Evolutionary conservation across 192 early-diverging fungal genomes (phyloP), one percentile per base, ranked within the genome.

Genomic region (Gryganskiella cystojenkinii): DNA sequence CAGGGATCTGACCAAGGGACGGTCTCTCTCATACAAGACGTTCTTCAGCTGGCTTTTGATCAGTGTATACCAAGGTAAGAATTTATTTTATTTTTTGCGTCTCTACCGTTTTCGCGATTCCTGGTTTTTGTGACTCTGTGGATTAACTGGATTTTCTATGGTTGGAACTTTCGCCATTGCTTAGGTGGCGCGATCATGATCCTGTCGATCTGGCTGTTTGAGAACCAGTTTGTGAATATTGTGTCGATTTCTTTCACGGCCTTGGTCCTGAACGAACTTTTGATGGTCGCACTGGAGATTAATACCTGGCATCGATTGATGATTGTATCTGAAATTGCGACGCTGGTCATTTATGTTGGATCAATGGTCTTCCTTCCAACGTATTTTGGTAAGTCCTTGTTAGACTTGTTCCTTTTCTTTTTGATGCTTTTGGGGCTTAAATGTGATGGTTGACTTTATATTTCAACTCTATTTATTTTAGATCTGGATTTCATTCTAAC

Each of bases 281-380:
- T 98, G 40, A 98, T 98, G 97, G 97, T 98, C 7, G 94, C 95
- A 1, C 64, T 97, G 56, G 95, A 96, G 76, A 96, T 98, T 34
- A 88, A 91, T 60, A 97, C 94, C 11, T 98, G 96, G 96, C 97
- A 98, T 75, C 84, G 86, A 9, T 85, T 90, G 63, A 98, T 98
- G 95, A 82, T 96, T 37, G 88, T 92, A 64, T 91, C 93, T 2
- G 92, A 95, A 69, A 66, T 98, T 24, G 84, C 88, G 3, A 96
- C 95, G 10, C 80, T 96, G 3, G 71, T 89, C 19, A 85, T 96
- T 34, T 98, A 98, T 64, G 84, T 96, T 63, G 86, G 83, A 3
- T 97, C 95, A 1, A 98, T 98, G 88, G 92, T 88, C 82, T 83
- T 96, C 24, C 70, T 98, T 50, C 92, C 92, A 15, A 90, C 94